Percentiles rank a stretch among this genome's conserved stretches.
Conservation (phyloP, 176 grass and related monocot species). For the Oryza glaberrima region DNA sequence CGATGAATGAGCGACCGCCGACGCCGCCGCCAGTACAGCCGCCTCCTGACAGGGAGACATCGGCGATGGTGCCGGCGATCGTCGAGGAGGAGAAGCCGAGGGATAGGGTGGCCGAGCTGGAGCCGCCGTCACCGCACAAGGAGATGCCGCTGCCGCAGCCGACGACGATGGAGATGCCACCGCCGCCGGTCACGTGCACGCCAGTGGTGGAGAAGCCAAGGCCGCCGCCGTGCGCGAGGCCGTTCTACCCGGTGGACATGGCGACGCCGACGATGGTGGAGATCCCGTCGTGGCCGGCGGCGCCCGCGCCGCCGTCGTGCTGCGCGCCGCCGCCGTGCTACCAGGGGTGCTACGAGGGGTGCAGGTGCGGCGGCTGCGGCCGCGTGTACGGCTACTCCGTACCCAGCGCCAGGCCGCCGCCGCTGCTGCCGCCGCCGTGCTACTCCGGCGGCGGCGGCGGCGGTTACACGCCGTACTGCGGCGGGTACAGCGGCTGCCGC, state of each 20-base stretch:
- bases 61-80: background rate
- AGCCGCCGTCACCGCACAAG: background rate
- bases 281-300: slow-evolving; percentile 46
- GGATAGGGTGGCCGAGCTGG: slow-evolving; percentile 11
- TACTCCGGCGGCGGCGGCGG: background rate
- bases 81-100: slow-evolving; percentile 16
- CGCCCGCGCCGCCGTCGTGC: slow-evolving; percentile 19
- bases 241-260: slow-evolving; percentile 16
- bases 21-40: background rate
- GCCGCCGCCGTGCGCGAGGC: background rate
- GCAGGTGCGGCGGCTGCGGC: slow-evolving; percentile 43
- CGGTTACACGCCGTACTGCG: background rate
- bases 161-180: background rate
- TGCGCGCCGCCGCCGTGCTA: slow-evolving; percentile 44
- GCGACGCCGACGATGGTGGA: slow-evolving; percentile 13
- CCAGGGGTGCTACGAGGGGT: slow-evolving; percentile 54
- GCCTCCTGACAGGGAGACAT: background rate
- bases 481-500: slow-evolving; percentile 42
- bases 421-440: background rate
- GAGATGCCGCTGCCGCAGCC: background rate
- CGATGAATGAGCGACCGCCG: background rate
- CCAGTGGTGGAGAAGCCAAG: slow-evolving; percentile 27
- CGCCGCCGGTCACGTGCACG: no score
- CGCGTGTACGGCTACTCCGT: slow-evolving; percentile 30
- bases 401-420: background rate